Evolutionary conservation across 2,329 filamentous ascomycete genomes (phyloP).

Genomic region (Phaeosphaeria sp.): DNA sequence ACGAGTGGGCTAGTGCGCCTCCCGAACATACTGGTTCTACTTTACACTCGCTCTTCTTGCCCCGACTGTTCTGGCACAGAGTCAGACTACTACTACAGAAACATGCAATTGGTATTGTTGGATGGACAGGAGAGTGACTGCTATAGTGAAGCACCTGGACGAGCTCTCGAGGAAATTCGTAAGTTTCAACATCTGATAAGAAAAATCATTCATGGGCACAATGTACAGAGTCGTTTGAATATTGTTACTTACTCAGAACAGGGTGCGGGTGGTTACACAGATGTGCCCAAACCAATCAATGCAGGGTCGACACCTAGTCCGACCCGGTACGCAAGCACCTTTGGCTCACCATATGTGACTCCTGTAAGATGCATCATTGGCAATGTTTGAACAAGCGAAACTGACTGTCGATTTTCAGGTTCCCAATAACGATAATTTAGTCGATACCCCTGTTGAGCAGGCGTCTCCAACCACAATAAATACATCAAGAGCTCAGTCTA

Average conservation of each 20-base stretch:
- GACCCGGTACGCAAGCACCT: background rate
- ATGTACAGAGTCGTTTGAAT: background rate
- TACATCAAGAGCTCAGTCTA: background rate
- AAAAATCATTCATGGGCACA: background rate
- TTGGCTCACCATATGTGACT: conserved; percentile 1
- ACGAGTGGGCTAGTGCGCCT: conserved; percentile 9
- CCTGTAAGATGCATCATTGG: background rate
- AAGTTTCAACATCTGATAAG: background rate
- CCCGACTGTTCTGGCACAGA: conserved; percentile 3
- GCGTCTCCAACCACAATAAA: background rate
- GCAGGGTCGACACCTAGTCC: background rate
- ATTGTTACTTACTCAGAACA: background rate
- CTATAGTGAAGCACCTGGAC: background rate
- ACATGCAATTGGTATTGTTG: conserved; percentile 4
- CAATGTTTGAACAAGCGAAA: background rate
- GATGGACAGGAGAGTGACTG: background rate
- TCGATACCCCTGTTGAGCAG: background rate
- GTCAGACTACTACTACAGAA: background rate
- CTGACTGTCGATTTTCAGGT: background rate
- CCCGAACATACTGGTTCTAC: conserved; percentile 14
- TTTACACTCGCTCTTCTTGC: conserved; percentile 11
- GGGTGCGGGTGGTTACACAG: background rate
- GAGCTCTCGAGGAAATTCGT: background rate
- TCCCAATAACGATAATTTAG: background rate
- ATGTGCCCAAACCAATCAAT: background rate